phyloP scores from a whole-genome alignment of 805 yeast species.

The Candida ponderosae region DNA sequence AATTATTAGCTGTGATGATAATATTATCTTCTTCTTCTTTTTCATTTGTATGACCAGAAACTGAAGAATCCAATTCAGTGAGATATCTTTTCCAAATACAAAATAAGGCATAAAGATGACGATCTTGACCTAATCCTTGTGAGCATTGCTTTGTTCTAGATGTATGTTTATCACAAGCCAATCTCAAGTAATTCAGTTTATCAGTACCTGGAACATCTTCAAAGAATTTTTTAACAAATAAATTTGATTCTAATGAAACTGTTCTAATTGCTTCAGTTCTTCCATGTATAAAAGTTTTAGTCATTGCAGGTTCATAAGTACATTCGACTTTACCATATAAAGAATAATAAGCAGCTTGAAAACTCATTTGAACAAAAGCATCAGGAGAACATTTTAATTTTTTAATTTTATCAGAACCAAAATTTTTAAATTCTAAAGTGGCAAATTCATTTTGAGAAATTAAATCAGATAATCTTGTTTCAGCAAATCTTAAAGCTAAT shows the following conservation, averaged over 20 bases:
- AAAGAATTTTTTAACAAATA: slow-evolving; percentile 79
- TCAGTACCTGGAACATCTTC: slow-evolving; percentile 53
- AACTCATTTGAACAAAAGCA: slow-evolving; percentile 90
- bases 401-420: slow-evolving; percentile 74
- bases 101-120: slow-evolving; percentile 81
- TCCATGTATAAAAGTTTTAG: slow-evolving; percentile 79
- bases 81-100: slow-evolving; percentile 76
- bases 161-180: slow-evolving; percentile 68
- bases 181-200: slow-evolving; percentile 47
- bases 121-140: slow-evolving; percentile 81
- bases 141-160: slow-evolving; percentile 62
- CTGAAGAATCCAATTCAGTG: slow-evolving; percentile 9
- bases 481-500: slow-evolving; percentile 80
- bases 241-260: slow-evolving; percentile 71
- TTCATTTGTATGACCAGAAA: too few species aligned
- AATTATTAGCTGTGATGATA: slow-evolving; percentile 12
- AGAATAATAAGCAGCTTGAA: slow-evolving; percentile 89
- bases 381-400: slow-evolving; percentile 86
- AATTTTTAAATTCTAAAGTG: slow-evolving; percentile 59
- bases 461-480: slow-evolving; percentile 78
- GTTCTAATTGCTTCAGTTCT: slow-evolving; percentile 89
- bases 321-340: slow-evolving; percentile 89
- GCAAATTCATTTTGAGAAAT: slow-evolving; percentile 86
- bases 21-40: too few species aligned
- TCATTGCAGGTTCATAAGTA: slow-evolving; percentile 96